Evolutionary conservation across 805 yeast species (phyloP).

Genomic region (Starmerella gropengiesseri): DNA sequence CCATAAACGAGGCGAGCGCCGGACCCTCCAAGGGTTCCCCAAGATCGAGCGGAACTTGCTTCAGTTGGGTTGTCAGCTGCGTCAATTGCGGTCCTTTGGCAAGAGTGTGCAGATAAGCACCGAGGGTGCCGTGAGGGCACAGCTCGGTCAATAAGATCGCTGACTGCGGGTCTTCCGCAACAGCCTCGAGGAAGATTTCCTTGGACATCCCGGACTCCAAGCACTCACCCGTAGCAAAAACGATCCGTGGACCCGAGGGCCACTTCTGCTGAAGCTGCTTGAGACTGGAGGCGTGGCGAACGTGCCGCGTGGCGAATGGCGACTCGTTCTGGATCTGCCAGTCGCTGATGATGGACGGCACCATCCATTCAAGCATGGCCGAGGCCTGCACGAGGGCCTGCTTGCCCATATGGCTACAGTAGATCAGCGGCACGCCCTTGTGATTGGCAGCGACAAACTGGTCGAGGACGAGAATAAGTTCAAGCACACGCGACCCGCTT

Average conservation of each 20-base stretch:
- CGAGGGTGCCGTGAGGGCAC: slow-evolving; percentile 40
- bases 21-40: slow-evolving; percentile 30
- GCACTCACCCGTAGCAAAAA: slow-evolving; percentile 63
- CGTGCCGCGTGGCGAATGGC: slow-evolving; percentile 69
- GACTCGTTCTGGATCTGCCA: slow-evolving; percentile 67
- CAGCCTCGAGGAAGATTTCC: slow-evolving; percentile 28
- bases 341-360: slow-evolving; percentile 67
- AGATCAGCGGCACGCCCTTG: slow-evolving; percentile 52
- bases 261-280: slow-evolving; percentile 12
- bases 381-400: slow-evolving; percentile 71
- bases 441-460: slow-evolving; percentile 38
- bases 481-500: slow-evolving; percentile 69
- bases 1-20: slow-evolving; percentile 27
- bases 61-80: slow-evolving; percentile 12
- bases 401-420: slow-evolving; percentile 69
- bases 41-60: slow-evolving; percentile 7
- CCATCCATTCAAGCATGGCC: slow-evolving; percentile 93
- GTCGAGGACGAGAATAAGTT: slow-evolving; percentile 63
- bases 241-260: slow-evolving; percentile 48
- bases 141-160: slow-evolving; percentile 68
- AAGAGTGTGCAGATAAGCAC: slow-evolving; percentile 37
- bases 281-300: slow-evolving; percentile 42
- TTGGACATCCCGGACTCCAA: slow-evolving; percentile 50
- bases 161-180: slow-evolving; percentile 55
- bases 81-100: slow-evolving; percentile 17